Evolutionary conservation across 495 filamentous ascomycete species (phyloP).

Genomic region (Lasiosphaeria miniovina): DNA sequence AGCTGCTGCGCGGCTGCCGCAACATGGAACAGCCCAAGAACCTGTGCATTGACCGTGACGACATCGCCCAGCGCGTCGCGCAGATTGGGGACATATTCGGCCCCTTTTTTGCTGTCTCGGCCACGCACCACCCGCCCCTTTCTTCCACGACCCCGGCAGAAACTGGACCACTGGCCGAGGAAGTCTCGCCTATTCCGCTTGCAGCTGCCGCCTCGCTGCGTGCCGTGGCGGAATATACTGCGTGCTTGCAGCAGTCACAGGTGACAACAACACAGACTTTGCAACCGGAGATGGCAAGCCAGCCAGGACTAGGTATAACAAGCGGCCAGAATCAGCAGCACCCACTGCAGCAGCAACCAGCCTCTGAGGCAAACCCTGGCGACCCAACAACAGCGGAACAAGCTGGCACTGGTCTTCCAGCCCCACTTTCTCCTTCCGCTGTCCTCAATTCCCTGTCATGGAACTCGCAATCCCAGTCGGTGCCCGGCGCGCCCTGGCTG

Average conservation of each 20-base stretch:
- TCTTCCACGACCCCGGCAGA: not conserved
- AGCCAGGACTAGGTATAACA: no score
- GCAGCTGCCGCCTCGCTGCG: no score
- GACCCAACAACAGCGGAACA: not conserved
- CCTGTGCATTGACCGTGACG: not conserved
- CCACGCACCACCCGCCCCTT: slow-evolving; percentile 4
- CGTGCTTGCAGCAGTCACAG: no score
- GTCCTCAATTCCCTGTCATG: not conserved
- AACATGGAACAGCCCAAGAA: slow-evolving; percentile 10
- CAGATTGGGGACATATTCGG: slow-evolving; percentile 15
- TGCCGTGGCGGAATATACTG: no score
- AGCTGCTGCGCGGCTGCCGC: slow-evolving; percentile 13
- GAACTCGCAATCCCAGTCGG: not conserved
- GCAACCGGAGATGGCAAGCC: no score
- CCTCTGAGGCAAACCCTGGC: no score
- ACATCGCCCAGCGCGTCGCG: slow-evolving; percentile 9
- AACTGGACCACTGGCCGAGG: no score
- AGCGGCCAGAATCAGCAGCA: no score
- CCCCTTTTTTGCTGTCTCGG: slow-evolving; percentile 11
- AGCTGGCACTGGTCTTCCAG: not conserved
- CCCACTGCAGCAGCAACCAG: no score
- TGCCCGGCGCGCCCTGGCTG: not conserved
- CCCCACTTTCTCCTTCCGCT: slow-evolving; percentile 2
- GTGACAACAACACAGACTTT: no score
- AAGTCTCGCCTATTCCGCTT: no score